These are phyloP conservation scores for Clonostachys sp. DNA, from an alignment of 2,329 filamentous ascomycete species.

Conservation along the genomic window DNA sequence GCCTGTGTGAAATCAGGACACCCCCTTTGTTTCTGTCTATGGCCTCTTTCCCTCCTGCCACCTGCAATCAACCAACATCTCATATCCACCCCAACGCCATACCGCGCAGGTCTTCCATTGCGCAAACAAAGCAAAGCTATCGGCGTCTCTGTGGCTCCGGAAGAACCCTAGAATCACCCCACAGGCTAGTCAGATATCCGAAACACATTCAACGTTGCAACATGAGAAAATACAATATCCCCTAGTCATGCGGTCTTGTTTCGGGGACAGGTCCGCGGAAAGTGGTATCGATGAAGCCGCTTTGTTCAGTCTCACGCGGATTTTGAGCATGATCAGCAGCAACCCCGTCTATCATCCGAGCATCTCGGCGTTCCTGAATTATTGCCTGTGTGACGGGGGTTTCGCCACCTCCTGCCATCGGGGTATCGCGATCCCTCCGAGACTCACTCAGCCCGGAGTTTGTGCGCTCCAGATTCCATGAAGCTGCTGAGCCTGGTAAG, in stretches of 20 bases:
- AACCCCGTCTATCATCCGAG: conserved; percentile 63
- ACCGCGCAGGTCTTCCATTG: too few relatives aligned
- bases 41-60: too few relatives aligned
- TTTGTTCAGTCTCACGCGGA: conserved; percentile 43
- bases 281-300: conserved; percentile 60
- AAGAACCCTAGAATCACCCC: too few relatives aligned
- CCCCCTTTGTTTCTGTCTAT: too few relatives aligned
- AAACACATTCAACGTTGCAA: too few relatives aligned
- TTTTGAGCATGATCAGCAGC: conserved; percentile 45
- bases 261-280: conserved; percentile 49
- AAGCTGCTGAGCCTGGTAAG: conserved; percentile 31
- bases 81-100: too few relatives aligned
- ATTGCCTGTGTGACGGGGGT: conserved; percentile 40
- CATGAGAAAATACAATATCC: too few relatives aligned
- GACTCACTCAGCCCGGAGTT: conserved; percentile 47
- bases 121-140: too few relatives aligned
- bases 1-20: too few relatives aligned
- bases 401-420: conserved; percentile 24
- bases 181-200: too few relatives aligned
- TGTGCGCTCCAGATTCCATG: conserved; percentile 43
- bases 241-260: neutral
- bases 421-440: conserved; percentile 23
- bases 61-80: too few relatives aligned
- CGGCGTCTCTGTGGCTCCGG: too few relatives aligned
- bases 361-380: conserved; percentile 51